These are phyloP conservation scores for Aspergillus heteromorphus DNA, from an alignment of 495 filamentous ascomycete genomes.

Conservation along the genomic window DNA sequence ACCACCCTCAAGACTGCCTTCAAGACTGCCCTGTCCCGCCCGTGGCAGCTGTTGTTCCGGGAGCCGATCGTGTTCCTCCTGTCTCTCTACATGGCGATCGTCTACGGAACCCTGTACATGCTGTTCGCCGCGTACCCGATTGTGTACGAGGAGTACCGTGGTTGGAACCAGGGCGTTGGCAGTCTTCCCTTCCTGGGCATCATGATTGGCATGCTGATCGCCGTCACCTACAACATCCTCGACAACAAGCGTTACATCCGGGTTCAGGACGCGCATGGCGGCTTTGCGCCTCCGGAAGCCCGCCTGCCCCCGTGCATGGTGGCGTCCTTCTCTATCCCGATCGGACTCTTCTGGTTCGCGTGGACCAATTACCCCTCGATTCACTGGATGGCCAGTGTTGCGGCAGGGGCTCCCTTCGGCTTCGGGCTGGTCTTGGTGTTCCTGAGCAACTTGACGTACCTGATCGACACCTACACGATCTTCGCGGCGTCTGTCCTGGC, in stretches of 20 bases:
- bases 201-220: conserved; percentile 72
- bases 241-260: conserved; percentile 47
- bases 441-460: conserved; percentile 69
- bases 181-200: conserved; percentile 81
- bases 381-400: conserved; percentile 64
- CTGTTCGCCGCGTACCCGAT: conserved; percentile 81
- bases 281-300: conserved; percentile 45
- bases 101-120: conserved; percentile 75
- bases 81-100: conserved; percentile 67
- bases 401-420: conserved; percentile 64
- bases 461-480: conserved; percentile 77
- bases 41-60: conserved; percentile 44
- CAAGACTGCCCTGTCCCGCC: conserved; percentile 41
- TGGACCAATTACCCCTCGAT: conserved; percentile 65
- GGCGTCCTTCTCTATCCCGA: conserved; percentile 37
- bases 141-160: conserved; percentile 65
- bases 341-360: conserved; percentile 60
- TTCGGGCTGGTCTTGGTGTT: conserved; percentile 75
- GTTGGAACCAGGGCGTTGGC: conserved; percentile 66
- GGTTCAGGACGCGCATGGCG: conserved; percentile 28
- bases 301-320: conserved; percentile 42
- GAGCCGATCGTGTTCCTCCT: conserved; percentile 61
- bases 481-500: conserved; percentile 78
- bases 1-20: conserved; percentile 32
- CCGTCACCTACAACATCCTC: conserved; percentile 43